Percentiles rank a stretch among this genome's conserved stretches.
These are phyloP conservation scores for Leonotis leonurus DNA, from an alignment of 257 asterid species.

Conservation along the genomic window DNA sequence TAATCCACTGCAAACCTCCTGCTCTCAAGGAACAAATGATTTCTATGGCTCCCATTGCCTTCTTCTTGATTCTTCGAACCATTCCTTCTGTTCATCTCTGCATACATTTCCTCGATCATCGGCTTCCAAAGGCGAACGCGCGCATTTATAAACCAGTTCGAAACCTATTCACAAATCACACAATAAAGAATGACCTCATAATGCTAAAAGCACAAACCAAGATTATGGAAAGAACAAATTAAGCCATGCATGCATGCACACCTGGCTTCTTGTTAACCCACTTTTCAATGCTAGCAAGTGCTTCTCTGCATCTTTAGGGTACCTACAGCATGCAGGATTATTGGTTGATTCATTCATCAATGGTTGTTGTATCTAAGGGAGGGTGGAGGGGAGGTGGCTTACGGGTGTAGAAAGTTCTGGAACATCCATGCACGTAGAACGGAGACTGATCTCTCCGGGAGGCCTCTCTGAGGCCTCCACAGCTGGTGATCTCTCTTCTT, in stretches of 20 bases:
- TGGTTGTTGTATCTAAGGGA: background rate
- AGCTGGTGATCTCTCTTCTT: constrained; percentile 65
- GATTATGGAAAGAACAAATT: background rate
- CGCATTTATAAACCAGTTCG: constrained; percentile 91
- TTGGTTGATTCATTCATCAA: background rate
- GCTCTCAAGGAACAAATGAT: constrained; percentile 19
- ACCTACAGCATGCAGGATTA: constrained; percentile 33
- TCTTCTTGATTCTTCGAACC: constrained; percentile 31
- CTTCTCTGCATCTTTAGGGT: constrained; percentile 93
- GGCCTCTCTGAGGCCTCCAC: constrained; percentile 94
- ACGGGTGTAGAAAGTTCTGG: constrained; percentile 97
- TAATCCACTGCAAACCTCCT: constrained; percentile 35
- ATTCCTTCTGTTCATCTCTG: constrained; percentile 68
- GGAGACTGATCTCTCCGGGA: constrained; percentile 88
- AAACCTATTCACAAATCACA: constrained; percentile 37
- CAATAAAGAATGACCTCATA: background rate
- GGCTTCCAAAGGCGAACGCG: constrained; percentile 94
- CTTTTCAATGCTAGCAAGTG: constrained; percentile 82
- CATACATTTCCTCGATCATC: constrained; percentile 89
- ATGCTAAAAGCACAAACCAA: background rate
- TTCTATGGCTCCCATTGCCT: constrained; percentile 22
- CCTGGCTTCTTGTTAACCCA: constrained; percentile 92
- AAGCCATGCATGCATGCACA: constrained; percentile 20
- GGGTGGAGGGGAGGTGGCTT: constrained; percentile 12
- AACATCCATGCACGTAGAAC: constrained; percentile 96